Base-by-base conservation (phyloP, 306 rosid genomes). In the Acacia melanoxylon region DNA sequence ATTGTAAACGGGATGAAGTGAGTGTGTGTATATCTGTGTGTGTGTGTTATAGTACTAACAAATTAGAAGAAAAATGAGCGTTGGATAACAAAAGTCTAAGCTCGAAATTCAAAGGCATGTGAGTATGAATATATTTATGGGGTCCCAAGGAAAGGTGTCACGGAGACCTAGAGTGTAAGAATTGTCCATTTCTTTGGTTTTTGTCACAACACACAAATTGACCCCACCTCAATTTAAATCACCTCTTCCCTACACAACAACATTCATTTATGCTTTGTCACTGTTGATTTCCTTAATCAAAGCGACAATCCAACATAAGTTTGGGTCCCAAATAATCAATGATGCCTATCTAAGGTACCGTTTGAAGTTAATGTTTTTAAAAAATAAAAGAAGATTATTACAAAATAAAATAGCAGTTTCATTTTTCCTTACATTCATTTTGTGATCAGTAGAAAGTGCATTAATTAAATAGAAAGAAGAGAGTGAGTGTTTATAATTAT, bases 201-300 rank as follows among this genome's bases (percentile, higher is more conserved):
- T 72, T 25, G 37, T 25, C 35, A 25, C n/a, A 29, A 29, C 20
- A 5, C 62, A 52, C 24, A 52, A 52, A 52, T 71, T 14, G 76
- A 71, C 76, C 76, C 76, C 76, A 72, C 76, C 15, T 25, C 17
- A 44, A 44, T 44, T 71, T 71, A 51, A 49, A 24, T 12, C 19
- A 11, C 10, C 52, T 48, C 74, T 20, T 42, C 29, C 13, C 25
- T 25, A 40, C 25, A 37, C 68, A 14, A 10, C 52, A 69, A 41
- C n/a, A 62, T 25, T 69, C 74, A 42, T 56, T 20, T 16, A 56
- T n/a, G 20, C 10, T n/a, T 42, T 70, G 31, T 42, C 54, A 11
- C 33, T 70, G 13, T 6, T 70, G 1, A 11, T 11, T 41, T 44
- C 17, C 13, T 41, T 70, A 44, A n/a, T 70, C 11, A 41, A 14